Evolutionary conservation across 1,139 yeast genomes (phyloP).

Genomic region (Chernovozyma sophiae-reginae): DNA sequence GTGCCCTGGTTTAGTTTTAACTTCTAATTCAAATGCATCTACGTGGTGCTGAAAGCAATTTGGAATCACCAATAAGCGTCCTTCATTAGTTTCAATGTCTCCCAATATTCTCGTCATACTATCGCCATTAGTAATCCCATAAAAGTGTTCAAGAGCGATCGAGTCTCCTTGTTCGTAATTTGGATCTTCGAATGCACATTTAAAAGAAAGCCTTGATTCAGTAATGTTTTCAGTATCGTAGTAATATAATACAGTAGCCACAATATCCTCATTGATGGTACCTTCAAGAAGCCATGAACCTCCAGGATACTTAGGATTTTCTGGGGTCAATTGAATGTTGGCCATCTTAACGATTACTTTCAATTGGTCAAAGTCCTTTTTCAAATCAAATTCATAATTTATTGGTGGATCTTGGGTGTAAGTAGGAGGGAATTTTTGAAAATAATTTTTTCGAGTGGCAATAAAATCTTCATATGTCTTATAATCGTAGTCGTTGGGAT

Average conservation of each 20-base stretch:
- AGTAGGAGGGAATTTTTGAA: conserved; percentile 13
- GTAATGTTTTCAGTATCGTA: conserved; percentile 40
- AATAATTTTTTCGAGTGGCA: conserved; percentile 11
- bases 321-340: conserved; percentile 41
- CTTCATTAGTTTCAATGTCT: conserved; percentile 21
- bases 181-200: conserved; percentile 31
- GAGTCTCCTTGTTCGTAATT: conserved; percentile 34
- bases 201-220: conserved; percentile 31
- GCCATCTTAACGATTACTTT: conserved; percentile 41
- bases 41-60: conserved; percentile 39
- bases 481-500: conserved; percentile 5
- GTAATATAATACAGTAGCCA: conserved; percentile 40
- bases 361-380: conserved; percentile 15
- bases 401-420: conserved; percentile 17
- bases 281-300: conserved; percentile 49
- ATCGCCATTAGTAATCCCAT: conserved; percentile 28
- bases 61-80: conserved; percentile 34
- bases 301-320: conserved; percentile 34
- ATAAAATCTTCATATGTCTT: conserved; percentile 11
- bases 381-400: conserved; percentile 15
- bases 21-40: conserved; percentile 33
- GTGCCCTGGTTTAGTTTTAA: conserved; percentile 32
- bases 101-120: conserved; percentile 22
- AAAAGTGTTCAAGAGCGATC: conserved; percentile 20
- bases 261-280: conserved; percentile 38